These are phyloP conservation scores for Luzula sylvatica DNA, from an alignment of 176 grass and related monocot genomes.

Conservation along the genomic window DNA sequence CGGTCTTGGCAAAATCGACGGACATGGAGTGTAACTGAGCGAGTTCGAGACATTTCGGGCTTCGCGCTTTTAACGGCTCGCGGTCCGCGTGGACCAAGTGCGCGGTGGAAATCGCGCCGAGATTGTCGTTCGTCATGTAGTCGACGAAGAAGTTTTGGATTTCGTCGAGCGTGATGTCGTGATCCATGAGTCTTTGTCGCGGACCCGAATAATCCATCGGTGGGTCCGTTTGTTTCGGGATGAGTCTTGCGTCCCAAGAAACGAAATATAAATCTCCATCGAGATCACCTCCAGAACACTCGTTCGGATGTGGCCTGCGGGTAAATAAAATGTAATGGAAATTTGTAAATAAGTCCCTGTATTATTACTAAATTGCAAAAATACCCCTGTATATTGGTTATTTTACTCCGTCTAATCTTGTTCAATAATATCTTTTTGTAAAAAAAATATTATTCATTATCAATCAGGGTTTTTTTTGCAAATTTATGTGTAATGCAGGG, in stretches of 20 bases:
- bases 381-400: no score
- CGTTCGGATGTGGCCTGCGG: conserved; percentile 93
- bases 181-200: conserved; percentile 63
- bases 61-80: conserved; percentile 56
- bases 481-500: no score
- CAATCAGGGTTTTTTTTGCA: no score
- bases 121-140: conserved; percentile 78
- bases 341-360: no score
- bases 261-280: conserved; percentile 92
- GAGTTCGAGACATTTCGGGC: conserved; percentile 57
- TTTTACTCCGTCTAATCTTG: no score
- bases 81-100: conserved; percentile 72
- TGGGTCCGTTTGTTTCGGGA: conserved; percentile 61
- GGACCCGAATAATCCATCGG: conserved; percentile 90
- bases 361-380: no score
- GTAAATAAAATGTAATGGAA: no score
- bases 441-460: no score
- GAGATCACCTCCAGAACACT: conserved; percentile 94
- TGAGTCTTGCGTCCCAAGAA: conserved; percentile 76
- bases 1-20: conserved; percentile 83
- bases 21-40: conserved; percentile 86
- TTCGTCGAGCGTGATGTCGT: conserved; percentile 92
- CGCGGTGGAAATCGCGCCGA: conserved; percentile 64
- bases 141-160: conserved; percentile 84
- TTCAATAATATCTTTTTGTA: no score